Evolutionary conservation across 768 basidiomycete genomes (phyloP), one percentile per base, ranked within the genome.

Genomic region (Termitomyces sp.): DNA sequence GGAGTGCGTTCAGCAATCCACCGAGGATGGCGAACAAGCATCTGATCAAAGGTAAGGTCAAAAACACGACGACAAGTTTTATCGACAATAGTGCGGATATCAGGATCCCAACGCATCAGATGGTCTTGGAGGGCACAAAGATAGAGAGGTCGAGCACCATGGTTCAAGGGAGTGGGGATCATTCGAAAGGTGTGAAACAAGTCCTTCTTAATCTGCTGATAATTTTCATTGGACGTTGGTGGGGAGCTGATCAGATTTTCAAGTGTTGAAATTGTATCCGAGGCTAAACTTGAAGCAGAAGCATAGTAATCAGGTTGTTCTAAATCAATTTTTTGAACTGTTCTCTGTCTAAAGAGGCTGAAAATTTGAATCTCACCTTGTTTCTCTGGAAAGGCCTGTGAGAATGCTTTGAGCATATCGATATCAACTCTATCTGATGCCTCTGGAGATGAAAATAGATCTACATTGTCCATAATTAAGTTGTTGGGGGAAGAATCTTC

Each of bases 91-190:
- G 16, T 16, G 3, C 52, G 48, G 1, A 47, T 11, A 9, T n/a
- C 54, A 1, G 64, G 64, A 50, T 67, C 66, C 66, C 66, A 67
- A 1, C 56, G 55, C 47, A 67, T 42, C 1, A 63, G 43, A 35
- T 66, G 65, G 41, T 65, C 65, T 9, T 52, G 61, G 5, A 68
- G 64, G 25, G 61, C 56, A 7, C 39, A 27, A 39, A 61, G 50
- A 49, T 63, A 68, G 4, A 49, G 48, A 15, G 61, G 57, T 16
- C 64, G 46, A 20, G 56, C 36, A 20, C 63, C 60, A 59, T 64
- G 62, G 50, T 61, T 51, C 12, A 59, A 15, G 6, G 48, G 11
- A 12, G 38, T 55, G 12, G 54, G 48, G 29, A 49, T 43, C 27
- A 29, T 25, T 11, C 63, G 56, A 23, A 63, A 65, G 32, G 55